Base-by-base conservation (phyloP, 164 flowering plant species). In the Umbilicus rupestris region DNA sequence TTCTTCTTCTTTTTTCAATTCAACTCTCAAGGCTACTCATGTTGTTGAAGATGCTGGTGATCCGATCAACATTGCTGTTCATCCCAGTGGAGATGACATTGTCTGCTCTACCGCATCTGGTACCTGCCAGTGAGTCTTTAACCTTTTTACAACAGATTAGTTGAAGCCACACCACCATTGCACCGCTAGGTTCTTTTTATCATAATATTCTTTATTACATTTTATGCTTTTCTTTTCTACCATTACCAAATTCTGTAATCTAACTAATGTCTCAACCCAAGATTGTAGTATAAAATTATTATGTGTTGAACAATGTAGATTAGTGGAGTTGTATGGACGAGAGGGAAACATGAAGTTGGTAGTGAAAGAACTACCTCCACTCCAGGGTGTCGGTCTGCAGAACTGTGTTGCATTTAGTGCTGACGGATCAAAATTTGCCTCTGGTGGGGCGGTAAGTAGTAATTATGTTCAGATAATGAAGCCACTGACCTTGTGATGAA, bases 361-460 rank as follows among this genome's bases (percentile, higher is more conserved):
- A 68, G 71, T 80, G 31, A 87, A 88, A 70, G 85, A 84, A 33
- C 63, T 80, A 62, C 63, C 76, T 55, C 78, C 83, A 71, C 88
- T 89, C 20, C 77, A 84, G 69, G 84, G 72, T 72, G 83, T 83
- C 73, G 96, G 96, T 68, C 87, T 72, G 39, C 99, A 95, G 70
- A 91, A 83, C 64, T 88, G 97, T 69, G 29, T 88, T 14, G 83
- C 85, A 31, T 95, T 95, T 75, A 91, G 99, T 73, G 74, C 79
- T 68, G 99, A 95, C 79, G 97, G 99, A 65, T 85, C 96, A 68
- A 82, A 74, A 79, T 78, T 95, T 72, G 97, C 97, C 31, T 66
- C 84, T 52, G 99, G 97, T 72, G 97, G 96, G 31, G 81, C 75
- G 84, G 98, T 94, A 79, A 81, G 90, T 37, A 63, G 33, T 60